Evolutionary conservation across 2,329 filamentous ascomycete genomes (phyloP), one percentile per base, ranked within the genome.

Genomic region (Macrophomina phaseolina): DNA sequence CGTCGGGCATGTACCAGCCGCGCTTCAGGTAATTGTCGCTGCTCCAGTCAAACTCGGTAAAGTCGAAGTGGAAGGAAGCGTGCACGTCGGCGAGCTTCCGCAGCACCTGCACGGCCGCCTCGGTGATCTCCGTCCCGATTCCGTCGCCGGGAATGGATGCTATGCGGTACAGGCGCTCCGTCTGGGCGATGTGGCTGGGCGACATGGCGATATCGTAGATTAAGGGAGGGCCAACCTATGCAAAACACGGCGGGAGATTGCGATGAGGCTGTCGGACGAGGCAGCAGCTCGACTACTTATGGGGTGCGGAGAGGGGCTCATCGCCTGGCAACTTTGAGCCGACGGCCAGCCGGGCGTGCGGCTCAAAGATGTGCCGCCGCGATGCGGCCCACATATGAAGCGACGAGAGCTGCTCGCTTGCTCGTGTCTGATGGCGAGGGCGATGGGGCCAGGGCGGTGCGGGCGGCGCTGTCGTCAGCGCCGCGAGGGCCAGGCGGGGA

Each of bases 131-230:
- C 1, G 82, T 81, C 34, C 88, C 87, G 61, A 90, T 89, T 32
- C 88, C 87, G 73, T 90, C 87, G 14, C 86, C 86, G 7, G 88
- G 85, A 68, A 90, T 88, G 30, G 86, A 84, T 67, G 87, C 84
- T 69, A 89, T 85, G 71, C 79, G 81, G 74, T 86, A 85, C 6
- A 48, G 16, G 67, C 36, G 45, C 32, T 67, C 51, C 23, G 40
- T 49, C 49, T 53, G 61, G 61, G 53, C 23, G 46, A 65, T n/a
- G 61, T 61, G 23, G 53, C 51, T 51, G 45, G 63, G 63, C 16
- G 64, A 65, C 64, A 65, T 65, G 52, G 30, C 53, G 42, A 45
- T 45, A 49, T 23, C 23, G 23, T 45, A 51, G 46, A 63, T 51
- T 63, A 63, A 49, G 32, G 60, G 45, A 30, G 36, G 46, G 23